These are phyloP conservation scores for Fusarium euwallaceae DNA, from an alignment of 2,329 filamentous ascomycete species.

Conservation along the genomic window DNA sequence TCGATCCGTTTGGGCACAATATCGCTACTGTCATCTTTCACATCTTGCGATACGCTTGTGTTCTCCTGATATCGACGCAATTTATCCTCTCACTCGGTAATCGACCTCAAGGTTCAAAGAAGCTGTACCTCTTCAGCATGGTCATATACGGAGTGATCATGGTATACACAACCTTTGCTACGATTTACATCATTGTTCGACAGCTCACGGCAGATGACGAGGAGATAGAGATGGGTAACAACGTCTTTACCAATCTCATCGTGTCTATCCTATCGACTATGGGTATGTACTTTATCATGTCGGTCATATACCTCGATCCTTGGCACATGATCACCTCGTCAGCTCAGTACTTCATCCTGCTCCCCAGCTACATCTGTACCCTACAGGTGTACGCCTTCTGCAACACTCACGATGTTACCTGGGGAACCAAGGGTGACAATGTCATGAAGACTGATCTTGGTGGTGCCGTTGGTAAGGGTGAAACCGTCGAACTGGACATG, in stretches of 20 bases:
- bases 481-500: constrained; percentile 96
- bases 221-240: constrained; percentile 77
- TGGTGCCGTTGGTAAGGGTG: constrained; percentile 81
- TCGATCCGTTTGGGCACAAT: constrained; percentile 93
- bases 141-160: constrained; percentile 94
- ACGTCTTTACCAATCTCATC: constrained; percentile 95
- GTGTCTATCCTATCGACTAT: constrained; percentile 90
- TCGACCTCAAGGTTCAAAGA: constrained; percentile 92
- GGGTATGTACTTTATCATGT: constrained; percentile 96
- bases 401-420: constrained; percentile 49
- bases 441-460: constrained; percentile 93
- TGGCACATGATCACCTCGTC: constrained; percentile 99
- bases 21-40: constrained; percentile 89
- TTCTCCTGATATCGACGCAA: constrained; percentile 91
- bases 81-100: constrained; percentile 98
- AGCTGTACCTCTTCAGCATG: constrained; percentile 89
- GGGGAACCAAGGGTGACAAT: constrained; percentile 92
- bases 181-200: constrained; percentile 88
- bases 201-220: constrained; percentile 71
- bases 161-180: constrained; percentile 92
- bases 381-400: constrained; percentile 97
- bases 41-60: constrained; percentile 85
- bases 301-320: constrained; percentile 94
- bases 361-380: constrained; percentile 96
- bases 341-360: constrained; percentile 90